Base-by-base conservation (phyloP, 2,329 filamentous ascomycete species). In the Fusarium luffae region DNA sequence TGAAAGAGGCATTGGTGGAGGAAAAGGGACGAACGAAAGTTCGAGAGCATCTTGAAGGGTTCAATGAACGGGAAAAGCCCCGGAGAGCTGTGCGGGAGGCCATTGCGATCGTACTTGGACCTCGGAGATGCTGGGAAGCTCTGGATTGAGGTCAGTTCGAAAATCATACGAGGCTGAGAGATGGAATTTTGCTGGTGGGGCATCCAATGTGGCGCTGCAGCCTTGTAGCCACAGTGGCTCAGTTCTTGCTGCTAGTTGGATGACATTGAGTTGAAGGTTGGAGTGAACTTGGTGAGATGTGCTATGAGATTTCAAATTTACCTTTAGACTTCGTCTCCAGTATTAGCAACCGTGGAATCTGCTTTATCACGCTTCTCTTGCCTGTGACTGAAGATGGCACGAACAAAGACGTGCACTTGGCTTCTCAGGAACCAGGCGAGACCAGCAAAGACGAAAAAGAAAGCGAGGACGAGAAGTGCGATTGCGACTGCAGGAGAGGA, bases 391-490 rank as follows among this genome's bases (percentile, higher is more conserved):
- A 75, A 64, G 34, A 79, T 69, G 16, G 71, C 73, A 14, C 71
- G 55, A 27, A 77, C 74, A 61, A 80, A 81, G 25, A 55, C 63
- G 43, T 74, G 68, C 49, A 82, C 63, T 41, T 73, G 62, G 41
- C 59, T 66, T 30, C 77, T 77, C 62, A 76, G 68, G 43, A 75
- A 75, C 71, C 74, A 81, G 47, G 61, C 67, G 28, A 82, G 30
- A 19, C 74, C 27, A 19, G 63, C 74, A 43, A 79, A 59, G 30
- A 80, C 54, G 9, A 69, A 43, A 50, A 79, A 68, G 28, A 82
- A 62, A 13, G 72, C 63, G 13, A 81, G 57, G 27, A 81, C 43
- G 7, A 80, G 54, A 47, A 81, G 63, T 25, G 77, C 79, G 10
- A 82, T 76, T 8, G 61, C 64, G 25, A 66, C 69, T 7, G 77